Evolutionary conservation across 495 filamentous ascomycete species (phyloP), one percentile per base, ranked within the genome.

Genomic region (Aspergillus carlsbadensis): DNA sequence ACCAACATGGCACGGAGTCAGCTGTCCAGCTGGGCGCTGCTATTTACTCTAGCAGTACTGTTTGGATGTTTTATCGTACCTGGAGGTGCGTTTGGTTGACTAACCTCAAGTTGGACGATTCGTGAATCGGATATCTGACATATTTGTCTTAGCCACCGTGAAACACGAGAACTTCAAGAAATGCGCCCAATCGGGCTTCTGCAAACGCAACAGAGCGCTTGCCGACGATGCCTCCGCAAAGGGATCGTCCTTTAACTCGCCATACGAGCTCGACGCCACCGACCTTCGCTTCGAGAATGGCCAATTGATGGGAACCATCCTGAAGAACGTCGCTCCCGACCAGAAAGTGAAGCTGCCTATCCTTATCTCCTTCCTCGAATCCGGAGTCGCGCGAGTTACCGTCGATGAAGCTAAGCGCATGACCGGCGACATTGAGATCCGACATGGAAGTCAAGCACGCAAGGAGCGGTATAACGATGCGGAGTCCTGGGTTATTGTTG

Each of bases 151-250:
- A 94, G 92, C 84, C 52, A 73, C 81, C 63, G 95, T 98, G 17
- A 98, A 98, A 73, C 88, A 96, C 62, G 87, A 95, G 62, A 90
- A 92, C 63, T 98, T 97, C 81, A 98, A 98, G 66, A 96, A 86
- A 57, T 98, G 58, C 75, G 74, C 83, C 35, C 94, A 98, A 70
- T 92, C 92, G 0, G 94, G 94, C 53, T 98, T 98, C 78, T 98
- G 95, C 72, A 90, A 89, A 66, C 91, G 94, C 54, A 97, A 96
- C 71, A 86, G 93, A 67, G 88, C 84, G 24, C 90, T 87, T 65
- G 95, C 95, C 57, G 92, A 98, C 68, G 78, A 83, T 50, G 91
- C 82, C 52, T 71, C 81, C 36, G 74, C 82, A 29, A 64, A 79
- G 31, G 84, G 83, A 46, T 78, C 83, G 37, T 77, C 81, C 15